Evolutionary conservation across 352 stramenopile species (phyloP).

Genomic region (Phytopythium mirpurense): DNA sequence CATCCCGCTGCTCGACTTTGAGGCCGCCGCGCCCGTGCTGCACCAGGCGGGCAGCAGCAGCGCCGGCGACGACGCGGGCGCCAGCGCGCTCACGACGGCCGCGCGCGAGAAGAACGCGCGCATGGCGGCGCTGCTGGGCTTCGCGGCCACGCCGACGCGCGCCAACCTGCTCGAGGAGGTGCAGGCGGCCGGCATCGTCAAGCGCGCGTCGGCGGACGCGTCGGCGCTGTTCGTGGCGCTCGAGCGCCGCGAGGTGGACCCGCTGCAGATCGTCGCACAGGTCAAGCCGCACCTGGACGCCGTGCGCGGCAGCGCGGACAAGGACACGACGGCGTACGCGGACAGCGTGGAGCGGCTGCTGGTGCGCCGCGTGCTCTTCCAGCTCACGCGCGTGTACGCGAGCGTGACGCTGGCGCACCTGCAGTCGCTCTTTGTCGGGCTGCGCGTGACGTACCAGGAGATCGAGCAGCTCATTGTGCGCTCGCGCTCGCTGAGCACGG

Average conservation of each 20-base stretch:
- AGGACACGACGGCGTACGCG: slow-evolving; percentile 47
- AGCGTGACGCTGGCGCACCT: slow-evolving; percentile 83
- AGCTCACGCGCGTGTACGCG: slow-evolving; percentile 85
- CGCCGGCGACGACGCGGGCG: slow-evolving; percentile 51
- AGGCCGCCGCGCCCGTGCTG: slow-evolving; percentile 47
- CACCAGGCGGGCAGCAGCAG: slow-evolving; percentile 45
- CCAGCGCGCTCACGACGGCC: slow-evolving; percentile 30
- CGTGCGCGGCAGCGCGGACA: slow-evolving; percentile 26
- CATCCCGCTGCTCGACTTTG: slow-evolving; percentile 86
- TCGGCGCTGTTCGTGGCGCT: slow-evolving; percentile 61
- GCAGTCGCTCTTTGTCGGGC: slow-evolving; percentile 80
- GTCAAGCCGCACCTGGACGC: slow-evolving; percentile 59
- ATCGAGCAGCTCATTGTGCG: slow-evolving; percentile 88
- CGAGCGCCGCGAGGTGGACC: slow-evolving; percentile 66
- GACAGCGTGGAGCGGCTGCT: slow-evolving; percentile 60
- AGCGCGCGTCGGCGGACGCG: slow-evolving; percentile 51
- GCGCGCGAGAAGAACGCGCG: slow-evolving; percentile 92
- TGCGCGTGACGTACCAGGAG: slow-evolving; percentile 67
- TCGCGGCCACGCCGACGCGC: slow-evolving; percentile 77
- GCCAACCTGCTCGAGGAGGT: slow-evolving; percentile 92
- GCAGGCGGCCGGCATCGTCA: slow-evolving; percentile 55
- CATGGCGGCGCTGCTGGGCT: slow-evolving; percentile 94
- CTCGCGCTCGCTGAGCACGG: slow-evolving; percentile 60
- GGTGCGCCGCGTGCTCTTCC: slow-evolving; percentile 75
- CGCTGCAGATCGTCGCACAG: slow-evolving; percentile 67